Conservation (phyloP, 495 filamentous ascomycete genomes). For the Hypoxylon lenormandii region DNA sequence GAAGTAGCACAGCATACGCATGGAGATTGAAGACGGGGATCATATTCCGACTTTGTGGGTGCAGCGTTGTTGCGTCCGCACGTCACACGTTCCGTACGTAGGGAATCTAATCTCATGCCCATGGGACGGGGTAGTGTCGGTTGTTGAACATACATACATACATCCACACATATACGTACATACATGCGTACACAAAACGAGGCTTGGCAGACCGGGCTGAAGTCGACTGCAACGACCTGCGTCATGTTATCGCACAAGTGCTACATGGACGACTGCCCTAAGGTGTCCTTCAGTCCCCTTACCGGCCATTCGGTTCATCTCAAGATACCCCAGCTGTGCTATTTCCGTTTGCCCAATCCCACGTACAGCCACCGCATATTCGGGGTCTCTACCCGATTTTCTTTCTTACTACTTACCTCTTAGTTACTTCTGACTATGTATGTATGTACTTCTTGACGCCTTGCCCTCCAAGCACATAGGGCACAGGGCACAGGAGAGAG, state of each 20-base stretch:
- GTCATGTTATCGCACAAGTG: conserved; percentile 42
- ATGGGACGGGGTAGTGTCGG: conserved; percentile 36
- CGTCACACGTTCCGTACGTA: conserved; percentile 29
- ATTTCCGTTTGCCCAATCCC: conserved; percentile 47
- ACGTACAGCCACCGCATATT: conserved; percentile 26
- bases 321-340: conserved; percentile 46
- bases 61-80: conserved; percentile 41
- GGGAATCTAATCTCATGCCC: conserved; percentile 27
- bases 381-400: conserved; percentile 34
- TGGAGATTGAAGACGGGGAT: conserved; percentile 37
- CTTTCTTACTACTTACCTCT: too few relatives aligned
- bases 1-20: conserved; percentile 45
- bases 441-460: conserved; percentile 2
- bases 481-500: conserved; percentile 5
- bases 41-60: conserved; percentile 45
- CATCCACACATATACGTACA: not conserved
- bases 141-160: conserved; percentile 12
- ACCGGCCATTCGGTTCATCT: conserved; percentile 47
- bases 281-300: conserved; percentile 39
- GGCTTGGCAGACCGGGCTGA: conserved; percentile 44
- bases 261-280: conserved; percentile 18
- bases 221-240: conserved; percentile 34
- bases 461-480: conserved; percentile 11
- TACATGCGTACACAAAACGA: conserved; percentile 4
- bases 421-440: too few relatives aligned